phyloP scores from a whole-genome alignment of 352 stramenopile species.

The Pythium diclinum region DNA sequence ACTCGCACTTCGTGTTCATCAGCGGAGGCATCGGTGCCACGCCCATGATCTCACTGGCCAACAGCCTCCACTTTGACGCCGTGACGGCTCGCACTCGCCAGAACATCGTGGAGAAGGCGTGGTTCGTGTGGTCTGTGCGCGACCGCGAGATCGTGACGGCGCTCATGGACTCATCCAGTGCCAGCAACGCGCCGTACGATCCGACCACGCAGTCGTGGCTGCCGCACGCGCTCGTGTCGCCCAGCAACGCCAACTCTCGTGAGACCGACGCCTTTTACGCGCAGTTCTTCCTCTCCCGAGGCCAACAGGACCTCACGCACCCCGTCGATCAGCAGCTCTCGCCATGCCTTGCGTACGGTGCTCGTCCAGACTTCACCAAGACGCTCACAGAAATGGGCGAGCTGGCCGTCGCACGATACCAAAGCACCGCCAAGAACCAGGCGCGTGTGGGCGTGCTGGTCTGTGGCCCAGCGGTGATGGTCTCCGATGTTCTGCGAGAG shows the following conservation, averaged over 20 bases:
- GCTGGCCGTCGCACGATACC: neutral
- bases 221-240: constrained; percentile 13
- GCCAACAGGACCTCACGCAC: neutral
- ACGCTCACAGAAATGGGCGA: neutral
- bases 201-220: constrained; percentile 21
- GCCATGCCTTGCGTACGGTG: neutral
- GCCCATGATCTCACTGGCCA: constrained; percentile 48
- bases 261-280: neutral
- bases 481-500: constrained; percentile 4
- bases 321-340: neutral
- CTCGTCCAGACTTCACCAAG: neutral
- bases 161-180: constrained; percentile 18
- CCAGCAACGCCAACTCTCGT: neutral
- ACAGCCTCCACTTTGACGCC: constrained; percentile 35
- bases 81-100: neutral
- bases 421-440: neutral
- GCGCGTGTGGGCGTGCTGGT: constrained; percentile 2
- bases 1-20: constrained; percentile 55
- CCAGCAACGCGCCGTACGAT: neutral
- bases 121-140: constrained; percentile 50
- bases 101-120: constrained; percentile 28
- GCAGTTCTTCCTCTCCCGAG: constrained; percentile 1
- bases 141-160: constrained; percentile 35
- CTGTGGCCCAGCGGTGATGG: constrained; percentile 2
- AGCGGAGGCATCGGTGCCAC: constrained; percentile 51